These are phyloP conservation scores for Sclerotinia minor DNA, from an alignment of 2,329 filamentous ascomycete species.

Conservation along the genomic window DNA sequence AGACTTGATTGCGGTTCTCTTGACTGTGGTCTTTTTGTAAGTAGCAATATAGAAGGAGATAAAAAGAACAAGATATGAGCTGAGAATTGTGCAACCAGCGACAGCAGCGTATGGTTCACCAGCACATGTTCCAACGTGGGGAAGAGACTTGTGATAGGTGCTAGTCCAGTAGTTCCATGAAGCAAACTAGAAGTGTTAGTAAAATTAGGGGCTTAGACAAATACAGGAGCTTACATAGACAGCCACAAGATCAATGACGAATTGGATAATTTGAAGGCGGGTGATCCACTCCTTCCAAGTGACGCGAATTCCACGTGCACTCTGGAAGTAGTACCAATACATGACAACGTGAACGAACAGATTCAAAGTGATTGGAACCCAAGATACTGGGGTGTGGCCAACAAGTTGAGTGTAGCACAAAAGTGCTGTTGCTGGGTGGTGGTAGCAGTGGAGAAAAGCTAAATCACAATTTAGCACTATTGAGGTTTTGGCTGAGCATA, in stretches of 20 bases:
- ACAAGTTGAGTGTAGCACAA: constrained; percentile 98
- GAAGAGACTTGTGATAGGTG: constrained; percentile 82
- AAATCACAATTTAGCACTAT: neutral
- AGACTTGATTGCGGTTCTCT: constrained; percentile 61
- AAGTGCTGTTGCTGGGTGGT: constrained; percentile 94
- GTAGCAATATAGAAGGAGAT: constrained; percentile 98
- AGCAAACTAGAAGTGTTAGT: constrained; percentile 78
- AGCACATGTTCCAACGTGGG: constrained; percentile 81
- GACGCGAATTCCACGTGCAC: constrained; percentile 88
- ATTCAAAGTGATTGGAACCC: constrained; percentile 92
- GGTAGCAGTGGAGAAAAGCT: constrained; percentile 98
- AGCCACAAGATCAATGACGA: constrained; percentile 89
- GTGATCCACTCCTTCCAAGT: constrained; percentile 99
- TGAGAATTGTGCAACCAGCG: constrained; percentile 85
- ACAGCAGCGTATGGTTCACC: constrained; percentile 97
- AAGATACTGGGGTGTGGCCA: constrained; percentile 88
- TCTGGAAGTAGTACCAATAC: constrained; percentile 99
- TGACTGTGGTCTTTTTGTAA: constrained; percentile 82
- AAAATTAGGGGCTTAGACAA: constrained; percentile 3
- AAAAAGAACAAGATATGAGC: constrained; percentile 95
- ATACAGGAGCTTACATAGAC: constrained; percentile 17
- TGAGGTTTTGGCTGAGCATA: neutral
- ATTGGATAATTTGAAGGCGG: constrained; percentile 93
- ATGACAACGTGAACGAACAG: constrained; percentile 94
- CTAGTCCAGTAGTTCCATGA: constrained; percentile 98